A percentile compares a stretch with the other conserved stretches of the same genome.
These are phyloP conservation scores for Leptodontidium sp. DNA, from an alignment of 2,329 filamentous ascomycete genomes.

Conservation along the genomic window DNA sequence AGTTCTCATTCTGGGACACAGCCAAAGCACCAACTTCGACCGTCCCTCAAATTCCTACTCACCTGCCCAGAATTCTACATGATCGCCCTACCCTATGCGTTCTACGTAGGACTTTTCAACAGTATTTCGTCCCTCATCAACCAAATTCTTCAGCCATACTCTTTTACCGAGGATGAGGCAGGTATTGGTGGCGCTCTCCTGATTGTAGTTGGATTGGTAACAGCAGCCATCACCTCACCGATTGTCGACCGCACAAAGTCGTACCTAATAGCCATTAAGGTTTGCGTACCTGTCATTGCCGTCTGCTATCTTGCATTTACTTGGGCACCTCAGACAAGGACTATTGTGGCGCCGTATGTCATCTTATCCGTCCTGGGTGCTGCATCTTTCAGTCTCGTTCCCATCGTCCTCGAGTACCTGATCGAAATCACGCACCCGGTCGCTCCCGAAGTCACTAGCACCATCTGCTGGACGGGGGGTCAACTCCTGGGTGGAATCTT, in stretches of 20 bases:
- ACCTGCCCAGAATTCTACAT: constrained; percentile 79
- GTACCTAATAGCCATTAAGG: constrained; percentile 76
- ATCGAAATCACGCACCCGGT: constrained; percentile 89
- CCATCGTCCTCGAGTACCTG: constrained; percentile 85
- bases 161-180: constrained; percentile 82
- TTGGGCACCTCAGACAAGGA: constrained; percentile 73
- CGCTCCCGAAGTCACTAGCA: constrained; percentile 83
- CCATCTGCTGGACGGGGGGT: constrained; percentile 85
- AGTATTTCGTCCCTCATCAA: constrained; percentile 86
- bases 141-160: constrained; percentile 88
- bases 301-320: constrained; percentile 79
- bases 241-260: constrained; percentile 86
- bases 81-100: constrained; percentile 78
- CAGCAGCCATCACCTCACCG: constrained; percentile 78
- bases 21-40: constrained; percentile 60
- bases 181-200: constrained; percentile 90
- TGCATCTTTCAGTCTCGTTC: constrained; percentile 80
- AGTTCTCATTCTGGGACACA: constrained; percentile 68
- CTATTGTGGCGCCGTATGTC: constrained; percentile 74
- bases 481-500: constrained; percentile 88
- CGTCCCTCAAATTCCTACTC: constrained; percentile 61
- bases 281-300: constrained; percentile 77
- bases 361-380: constrained; percentile 82
- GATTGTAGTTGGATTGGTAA: constrained; percentile 85
- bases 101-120: constrained; percentile 96